These are phyloP conservation scores for Corymbia citriodora DNA, from an alignment of 441 rosid species.

Conservation along the genomic window DNA sequence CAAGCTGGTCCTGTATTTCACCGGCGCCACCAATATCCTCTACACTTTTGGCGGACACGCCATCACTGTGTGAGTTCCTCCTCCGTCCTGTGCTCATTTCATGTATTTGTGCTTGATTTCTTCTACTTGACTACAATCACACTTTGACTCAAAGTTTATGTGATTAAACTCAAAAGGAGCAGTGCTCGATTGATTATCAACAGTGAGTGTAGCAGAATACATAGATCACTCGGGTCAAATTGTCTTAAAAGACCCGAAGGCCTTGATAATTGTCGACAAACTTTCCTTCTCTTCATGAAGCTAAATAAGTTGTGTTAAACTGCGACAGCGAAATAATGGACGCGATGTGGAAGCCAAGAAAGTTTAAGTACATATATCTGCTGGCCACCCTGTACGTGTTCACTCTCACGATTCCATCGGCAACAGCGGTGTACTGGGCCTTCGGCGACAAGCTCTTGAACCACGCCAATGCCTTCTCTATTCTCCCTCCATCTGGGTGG, in stretches of 20 bases:
- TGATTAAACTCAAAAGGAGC: neutral
- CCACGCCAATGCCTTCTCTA: conserved; percentile 51
- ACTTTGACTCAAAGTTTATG: neutral
- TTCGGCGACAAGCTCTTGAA: conserved; percentile 53
- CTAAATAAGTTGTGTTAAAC: neutral
- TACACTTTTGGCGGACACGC: conserved; percentile 67
- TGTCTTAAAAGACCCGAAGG: neutral
- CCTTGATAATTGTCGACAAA: neutral
- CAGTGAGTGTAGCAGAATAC: neutral
- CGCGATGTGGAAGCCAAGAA: conserved; percentile 66
- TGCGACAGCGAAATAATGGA: conserved; percentile 56
- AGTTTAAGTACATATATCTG: conserved; percentile 51
- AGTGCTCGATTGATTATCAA: neutral
- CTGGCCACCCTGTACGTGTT: conserved; percentile 47
- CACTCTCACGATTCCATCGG: conserved; percentile 53
- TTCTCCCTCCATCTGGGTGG: conserved; percentile 37
- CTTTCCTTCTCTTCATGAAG: neutral
- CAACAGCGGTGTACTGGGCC: conserved; percentile 51
- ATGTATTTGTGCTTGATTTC: neutral
- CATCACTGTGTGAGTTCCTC: conserved; percentile 46
- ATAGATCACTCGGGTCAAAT: neutral
- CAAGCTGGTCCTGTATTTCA: conserved; percentile 49
- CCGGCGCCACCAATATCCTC: conserved; percentile 60
- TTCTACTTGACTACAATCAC: neutral
- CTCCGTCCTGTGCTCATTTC: neutral